phyloP scores from a whole-genome alignment of 2,329 filamentous ascomycete species.

The Botrytis deweyae region DNA sequence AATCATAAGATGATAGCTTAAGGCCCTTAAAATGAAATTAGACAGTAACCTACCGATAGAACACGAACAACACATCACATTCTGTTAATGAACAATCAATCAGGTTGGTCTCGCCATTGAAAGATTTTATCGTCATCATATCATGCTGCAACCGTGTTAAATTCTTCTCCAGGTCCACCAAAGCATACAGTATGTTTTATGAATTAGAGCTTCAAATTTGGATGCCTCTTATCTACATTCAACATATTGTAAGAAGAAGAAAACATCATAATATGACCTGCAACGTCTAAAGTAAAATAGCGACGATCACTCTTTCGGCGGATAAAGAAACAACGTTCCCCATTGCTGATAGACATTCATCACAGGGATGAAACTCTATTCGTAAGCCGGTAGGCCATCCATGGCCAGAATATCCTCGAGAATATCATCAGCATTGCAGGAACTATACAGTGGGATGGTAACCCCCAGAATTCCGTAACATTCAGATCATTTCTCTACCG shows the following conservation, averaged over 20 bases:
- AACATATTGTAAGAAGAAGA: neutral
- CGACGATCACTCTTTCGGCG: neutral
- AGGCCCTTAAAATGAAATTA: neutral
- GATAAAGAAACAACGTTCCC: neutral
- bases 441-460: constrained; percentile 17
- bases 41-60: neutral
- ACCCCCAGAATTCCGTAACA: constrained; percentile 17
- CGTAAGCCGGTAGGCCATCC: constrained; percentile 6
- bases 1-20: neutral
- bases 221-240: neutral
- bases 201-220: neutral
- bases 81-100: neutral
- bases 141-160: neutral
- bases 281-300: constrained; percentile 5
- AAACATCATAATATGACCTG: neutral
- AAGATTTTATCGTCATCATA: neutral
- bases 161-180: neutral
- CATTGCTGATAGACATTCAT: constrained; percentile 11
- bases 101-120: neutral
- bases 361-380: constrained; percentile 20
- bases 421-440: constrained; percentile 20
- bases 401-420: constrained; percentile 8
- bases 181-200: neutral
- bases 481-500: constrained; percentile 15
- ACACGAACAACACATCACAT: constrained; percentile 12